Base-by-base conservation (phyloP, 192 early-diverging fungal species). In the Obelidium mucronatum region DNA sequence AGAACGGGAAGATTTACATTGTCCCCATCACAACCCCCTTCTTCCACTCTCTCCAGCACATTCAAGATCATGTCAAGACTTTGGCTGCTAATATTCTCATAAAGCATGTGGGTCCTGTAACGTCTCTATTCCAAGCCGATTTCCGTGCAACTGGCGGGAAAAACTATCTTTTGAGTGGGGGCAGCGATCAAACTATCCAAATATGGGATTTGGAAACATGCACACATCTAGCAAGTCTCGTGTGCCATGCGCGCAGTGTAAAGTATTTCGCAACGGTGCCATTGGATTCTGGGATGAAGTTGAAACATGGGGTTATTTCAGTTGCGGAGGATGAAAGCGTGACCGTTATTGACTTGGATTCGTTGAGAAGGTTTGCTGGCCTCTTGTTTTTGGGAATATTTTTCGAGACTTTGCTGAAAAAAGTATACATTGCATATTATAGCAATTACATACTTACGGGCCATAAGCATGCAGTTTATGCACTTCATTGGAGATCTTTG, bases 311-410 rank as follows among this genome's bases (percentile, higher is more conserved):
- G 64, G 76, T 92, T 22, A 76, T 94, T 34, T 92, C 94, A 1
- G 76, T 93, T 28, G 91, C 88, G 2, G 80, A 83, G 67, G 92
- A 93, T 71, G 81, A 92, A 56, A 92, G 91, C 3, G 75, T 92
- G n/a, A 80, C 90, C 8, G 63, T 94, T 0, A 90, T 93, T 36
- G 90, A 93, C 22, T 75, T 94, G 2, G 93, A 94, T 35, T 91
- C 91, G 22, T 82, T 94, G 80, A 85, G 74, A 48, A 91, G 91
- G 92, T 93, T 79, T 58, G 55, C 78, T 5, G 39, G 33, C 39
- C 17, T 3, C 19, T 36, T n/a, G n/a, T n/a, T n/a, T n/a, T n/a
- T n/a, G n/a, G n/a, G n/a, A n/a, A n/a, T n/a, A n/a, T n/a, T n/a
- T n/a, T n/a, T n/a, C n/a, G n/a, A n/a, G n/a, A n/a, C n/a, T n/a